These are phyloP conservation scores for Melastoma candidum DNA, from an alignment of 441 rosid genomes.

Conservation along the genomic window DNA sequence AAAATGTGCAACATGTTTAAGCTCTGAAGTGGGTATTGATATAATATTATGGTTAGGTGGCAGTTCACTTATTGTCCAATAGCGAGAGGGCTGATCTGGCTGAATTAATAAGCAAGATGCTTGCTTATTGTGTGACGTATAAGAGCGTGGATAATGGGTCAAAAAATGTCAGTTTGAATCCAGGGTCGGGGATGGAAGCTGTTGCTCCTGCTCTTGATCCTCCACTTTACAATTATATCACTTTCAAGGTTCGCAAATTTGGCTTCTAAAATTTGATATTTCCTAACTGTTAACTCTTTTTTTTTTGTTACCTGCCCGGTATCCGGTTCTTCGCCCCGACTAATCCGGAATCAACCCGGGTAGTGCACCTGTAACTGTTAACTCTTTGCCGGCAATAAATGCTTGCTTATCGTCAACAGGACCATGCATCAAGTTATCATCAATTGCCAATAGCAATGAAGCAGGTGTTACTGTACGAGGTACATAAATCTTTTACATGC, in stretches of 20 bases:
- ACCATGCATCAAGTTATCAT: slow-evolving; percentile 43
- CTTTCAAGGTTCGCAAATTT: slow-evolving; percentile 54
- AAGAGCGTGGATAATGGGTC: slow-evolving; percentile 46
- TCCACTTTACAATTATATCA: slow-evolving; percentile 52
- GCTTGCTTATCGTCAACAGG: slow-evolving; percentile 44
- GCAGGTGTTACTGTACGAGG: slow-evolving; percentile 90
- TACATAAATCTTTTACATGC: slow-evolving; percentile 6
- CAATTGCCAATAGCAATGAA: slow-evolving; percentile 66
- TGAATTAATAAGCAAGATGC: slow-evolving; percentile 62
- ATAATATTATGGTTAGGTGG: slow-evolving; percentile 43
- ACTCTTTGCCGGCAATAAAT: slow-evolving; percentile 8
- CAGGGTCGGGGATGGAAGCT: slow-evolving; percentile 41
- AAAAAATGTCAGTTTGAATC: slow-evolving; percentile 29
- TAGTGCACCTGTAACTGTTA: too few species aligned
- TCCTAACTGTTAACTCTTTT: slow-evolving; percentile 2
- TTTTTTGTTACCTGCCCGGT: too few species aligned
- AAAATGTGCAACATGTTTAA: too few species aligned
- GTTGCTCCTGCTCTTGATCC: slow-evolving; percentile 63
- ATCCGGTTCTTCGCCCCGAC: too few species aligned
- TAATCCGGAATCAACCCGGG: too few species aligned
- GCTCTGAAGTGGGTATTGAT: slow-evolving; percentile 5
- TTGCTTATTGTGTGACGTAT: slow-evolving; percentile 66
- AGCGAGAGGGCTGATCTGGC: slow-evolving; percentile 64
- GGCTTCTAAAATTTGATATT: slow-evolving; percentile 3
- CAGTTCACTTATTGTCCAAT: slow-evolving; percentile 66